Percentiles rank a stretch among this genome's conserved stretches.
These are phyloP conservation scores for Phialophora expanda DNA, from an alignment of 2,329 filamentous ascomycete species.

Conservation along the genomic window DNA sequence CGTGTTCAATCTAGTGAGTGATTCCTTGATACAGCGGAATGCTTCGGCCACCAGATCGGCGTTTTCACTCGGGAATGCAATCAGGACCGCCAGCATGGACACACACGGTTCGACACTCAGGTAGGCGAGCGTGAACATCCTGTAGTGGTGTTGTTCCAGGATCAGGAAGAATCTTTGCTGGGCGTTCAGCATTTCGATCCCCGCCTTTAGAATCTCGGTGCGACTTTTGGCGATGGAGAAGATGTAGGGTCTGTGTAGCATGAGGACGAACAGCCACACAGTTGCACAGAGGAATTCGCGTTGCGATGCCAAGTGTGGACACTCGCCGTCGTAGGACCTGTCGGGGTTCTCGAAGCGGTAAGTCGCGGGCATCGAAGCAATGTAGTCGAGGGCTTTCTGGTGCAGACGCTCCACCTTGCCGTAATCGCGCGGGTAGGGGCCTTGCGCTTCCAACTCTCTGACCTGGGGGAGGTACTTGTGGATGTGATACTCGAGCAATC, in stretches of 20 bases:
- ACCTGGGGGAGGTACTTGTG: constrained; percentile 13
- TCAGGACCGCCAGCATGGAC: constrained; percentile 25
- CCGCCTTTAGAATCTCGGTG: constrained; percentile 15
- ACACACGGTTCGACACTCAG: constrained; percentile 20
- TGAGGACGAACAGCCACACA: constrained; percentile 22
- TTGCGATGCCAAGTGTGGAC: constrained; percentile 18
- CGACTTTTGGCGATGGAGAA: constrained; percentile 21
- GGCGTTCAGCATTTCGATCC: constrained; percentile 19
- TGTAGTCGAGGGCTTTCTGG: constrained; percentile 19
- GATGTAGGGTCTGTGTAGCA: constrained; percentile 24
- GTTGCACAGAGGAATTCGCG: constrained; percentile 20
- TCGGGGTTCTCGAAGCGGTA: constrained; percentile 19
- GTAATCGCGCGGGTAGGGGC: constrained; percentile 21
- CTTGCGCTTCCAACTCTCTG: constrained; percentile 19
- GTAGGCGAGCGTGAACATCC: constrained; percentile 23
- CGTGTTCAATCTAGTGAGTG: constrained; percentile 16
- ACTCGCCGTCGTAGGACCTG: constrained; percentile 20
- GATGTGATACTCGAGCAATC: constrained; percentile 21
- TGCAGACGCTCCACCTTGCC: constrained; percentile 23
- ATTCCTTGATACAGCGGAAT: constrained; percentile 18
- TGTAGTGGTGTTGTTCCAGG: constrained; percentile 18
- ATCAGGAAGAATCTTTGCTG: constrained; percentile 19
- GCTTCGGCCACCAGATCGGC: constrained; percentile 14
- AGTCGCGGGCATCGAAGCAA: constrained; percentile 13
- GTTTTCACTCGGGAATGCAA: constrained; percentile 21